Evolutionary conservation across 108 stramenopile species (phyloP).

Genomic region (Cyclotella baltica): DNA sequence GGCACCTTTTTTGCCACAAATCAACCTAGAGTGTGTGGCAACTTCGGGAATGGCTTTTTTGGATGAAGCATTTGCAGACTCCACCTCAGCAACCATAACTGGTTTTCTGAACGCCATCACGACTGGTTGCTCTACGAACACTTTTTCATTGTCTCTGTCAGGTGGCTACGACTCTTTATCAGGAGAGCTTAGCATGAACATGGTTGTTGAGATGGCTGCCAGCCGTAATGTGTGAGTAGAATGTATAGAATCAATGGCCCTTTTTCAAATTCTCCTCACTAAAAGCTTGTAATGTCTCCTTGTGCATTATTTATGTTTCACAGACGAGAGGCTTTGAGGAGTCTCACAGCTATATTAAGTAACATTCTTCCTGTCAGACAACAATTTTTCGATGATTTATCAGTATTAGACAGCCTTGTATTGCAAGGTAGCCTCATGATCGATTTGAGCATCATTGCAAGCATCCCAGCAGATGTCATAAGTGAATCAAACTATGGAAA

Average conservation of each 20-base stretch:
- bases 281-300: not conserved
- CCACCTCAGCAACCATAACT: not conserved
- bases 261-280: not conserved
- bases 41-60: conserved; percentile 25
- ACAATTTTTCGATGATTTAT: conserved; percentile 15
- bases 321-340: not conserved
- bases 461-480: not conserved
- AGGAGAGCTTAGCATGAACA: conserved; percentile 16
- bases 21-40: conserved; percentile 16
- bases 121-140: conserved; percentile 22
- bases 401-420: not conserved
- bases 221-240: conserved; percentile 25
- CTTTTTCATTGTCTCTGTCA: conserved; percentile 7
- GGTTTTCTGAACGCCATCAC: conserved; percentile 32
- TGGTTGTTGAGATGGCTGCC: conserved; percentile 1
- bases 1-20: conserved; percentile 16
- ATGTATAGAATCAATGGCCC: too few relatives aligned
- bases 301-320: not conserved
- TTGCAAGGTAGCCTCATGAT: not conserved
- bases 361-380: not conserved
- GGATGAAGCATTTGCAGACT: not conserved
- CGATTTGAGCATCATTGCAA: not conserved
- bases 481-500: not conserved
- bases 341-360: not conserved
- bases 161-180: conserved; percentile 27